Evolutionary conservation across 129 eudicot genomes (phyloP).

Genomic region (Flaveria linearis): DNA sequence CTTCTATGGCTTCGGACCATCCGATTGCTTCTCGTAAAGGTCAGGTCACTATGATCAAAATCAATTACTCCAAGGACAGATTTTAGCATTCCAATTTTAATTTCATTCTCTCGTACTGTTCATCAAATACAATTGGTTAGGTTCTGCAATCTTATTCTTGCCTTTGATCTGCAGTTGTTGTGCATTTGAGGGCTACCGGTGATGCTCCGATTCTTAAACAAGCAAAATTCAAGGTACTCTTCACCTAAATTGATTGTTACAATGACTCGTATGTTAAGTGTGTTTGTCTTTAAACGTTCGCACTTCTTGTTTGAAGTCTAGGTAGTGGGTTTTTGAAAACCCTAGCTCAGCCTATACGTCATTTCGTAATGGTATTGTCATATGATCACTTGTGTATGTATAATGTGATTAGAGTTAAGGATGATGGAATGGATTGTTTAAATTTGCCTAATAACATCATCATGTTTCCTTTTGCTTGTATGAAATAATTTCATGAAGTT

Average conservation of each 20-base stretch:
- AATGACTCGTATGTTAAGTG: background rate
- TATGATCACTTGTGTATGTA: background rate
- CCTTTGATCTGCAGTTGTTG: slow-evolving; percentile 50
- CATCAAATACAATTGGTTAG: slow-evolving; percentile 10
- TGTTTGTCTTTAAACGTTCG: background rate
- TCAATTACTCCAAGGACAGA: slow-evolving; percentile 4
- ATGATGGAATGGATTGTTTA: background rate
- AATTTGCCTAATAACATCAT: background rate
- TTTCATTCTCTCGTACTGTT: background rate
- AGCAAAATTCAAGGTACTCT: slow-evolving; percentile 77
- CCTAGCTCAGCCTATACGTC: slow-evolving; percentile 13
- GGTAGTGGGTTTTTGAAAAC: slow-evolving; percentile 6
- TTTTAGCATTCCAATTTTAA: background rate
- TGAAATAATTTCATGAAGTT: background rate
- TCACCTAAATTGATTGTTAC: background rate
- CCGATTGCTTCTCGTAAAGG: slow-evolving; percentile 55
- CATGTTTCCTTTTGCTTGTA: no score
- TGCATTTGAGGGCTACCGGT: slow-evolving; percentile 44
- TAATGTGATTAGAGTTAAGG: background rate
- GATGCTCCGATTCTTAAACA: slow-evolving; percentile 97
- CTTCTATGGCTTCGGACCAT: slow-evolving; percentile 47
- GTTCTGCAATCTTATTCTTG: slow-evolving; percentile 20
- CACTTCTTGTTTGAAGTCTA: slow-evolving; percentile 2
- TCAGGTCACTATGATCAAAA: slow-evolving; percentile 2
- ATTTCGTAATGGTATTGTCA: slow-evolving; percentile 7